Base-by-base conservation (phyloP, 2,329 filamentous ascomycete species). In the Basipetospora sp. region DNA sequence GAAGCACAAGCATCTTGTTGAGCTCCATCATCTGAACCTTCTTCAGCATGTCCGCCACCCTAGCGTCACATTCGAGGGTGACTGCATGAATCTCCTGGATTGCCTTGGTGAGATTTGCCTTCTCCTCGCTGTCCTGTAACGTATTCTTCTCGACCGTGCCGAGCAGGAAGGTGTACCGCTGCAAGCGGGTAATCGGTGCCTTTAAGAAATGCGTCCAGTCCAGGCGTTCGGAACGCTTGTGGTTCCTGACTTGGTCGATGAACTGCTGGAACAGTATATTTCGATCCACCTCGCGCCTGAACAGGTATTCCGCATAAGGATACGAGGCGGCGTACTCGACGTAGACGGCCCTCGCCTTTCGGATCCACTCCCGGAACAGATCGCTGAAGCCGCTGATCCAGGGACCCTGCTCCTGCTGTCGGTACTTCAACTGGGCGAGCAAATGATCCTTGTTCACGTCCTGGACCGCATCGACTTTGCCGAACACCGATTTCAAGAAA, bases 281-380 rank as follows among this genome's bases (percentile, higher is more conserved):
- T 39, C 78, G 74, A 33, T 87, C 78, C 1, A 79, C 69, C 58
- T 98, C 90, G 52, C 80, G 81, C 38, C 86, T 79, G 14, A 98
- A 75, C 38, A 87, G 65, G 52, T 83, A 87, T 27, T 77, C 78
- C 1, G 90, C 88, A 41, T 79, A 76, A 1, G 88, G 88, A 48
- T 90, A 96, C 1, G 77, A 77, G 1, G 80, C 78, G 28, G 88
- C 88, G 55, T 96, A 98, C 41, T 93, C 86, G 43, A 94, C 77
- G 53, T 96, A 98, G 9, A 84, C 80, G 3, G 71, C 65, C 55
- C 80, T 85, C 22, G 90, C 90, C 57, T 94, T 96, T 44, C 90
- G 75, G 44, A 96, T 94, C 90, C 90, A 98, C 60, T 98, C 90
- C 41, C 90, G 71, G 65, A 98, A 96, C 35, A 98, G 84, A 51